Percentiles rank a stretch among this genome's conserved stretches.
Conservation (phyloP, 192 early-diverging fungal genomes). For the Coemansia javaensis region DNA sequence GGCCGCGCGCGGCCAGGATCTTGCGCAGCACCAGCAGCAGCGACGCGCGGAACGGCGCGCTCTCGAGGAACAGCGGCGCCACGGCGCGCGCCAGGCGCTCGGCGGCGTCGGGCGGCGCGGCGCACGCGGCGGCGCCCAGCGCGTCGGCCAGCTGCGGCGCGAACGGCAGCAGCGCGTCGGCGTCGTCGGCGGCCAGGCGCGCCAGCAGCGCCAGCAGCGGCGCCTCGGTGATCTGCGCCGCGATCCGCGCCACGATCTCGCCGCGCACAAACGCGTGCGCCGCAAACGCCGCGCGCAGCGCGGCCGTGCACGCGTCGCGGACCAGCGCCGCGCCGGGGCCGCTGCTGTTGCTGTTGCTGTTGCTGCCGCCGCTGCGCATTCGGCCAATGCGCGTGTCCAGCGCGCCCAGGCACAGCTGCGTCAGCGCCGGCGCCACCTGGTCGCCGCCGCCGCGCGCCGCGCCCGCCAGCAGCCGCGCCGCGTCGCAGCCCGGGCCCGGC, state of each 20-base stretch:
- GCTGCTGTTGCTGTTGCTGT: constrained; percentile 9
- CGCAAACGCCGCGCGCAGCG: constrained; percentile 34
- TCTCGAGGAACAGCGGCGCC: constrained; percentile 51
- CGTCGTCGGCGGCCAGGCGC: constrained; percentile 19
- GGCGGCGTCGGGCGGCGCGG: constrained; percentile 50
- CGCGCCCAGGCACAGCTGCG: constrained; percentile 28
- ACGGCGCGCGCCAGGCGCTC: constrained; percentile 55
- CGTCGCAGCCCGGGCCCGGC: neutral
- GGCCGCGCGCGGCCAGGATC: constrained; percentile 59
- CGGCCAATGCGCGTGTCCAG: constrained; percentile 23
- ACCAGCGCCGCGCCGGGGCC: constrained; percentile 12
- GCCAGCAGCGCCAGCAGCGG: constrained; percentile 20
- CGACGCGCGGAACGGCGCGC: constrained; percentile 56
- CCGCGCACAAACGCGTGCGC: constrained; percentile 62
- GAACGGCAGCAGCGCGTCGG: constrained; percentile 18
- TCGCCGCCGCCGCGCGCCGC: constrained; percentile 44
- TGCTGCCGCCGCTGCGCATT: constrained; percentile 13
- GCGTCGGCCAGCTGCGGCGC: constrained; percentile 57
- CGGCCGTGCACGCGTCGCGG: constrained; percentile 4
- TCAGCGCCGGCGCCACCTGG: constrained; percentile 40
- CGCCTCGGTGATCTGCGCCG: too few relatives aligned
- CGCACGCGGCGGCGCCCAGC: constrained; percentile 62
- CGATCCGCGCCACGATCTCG: constrained; percentile 70
- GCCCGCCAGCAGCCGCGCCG: constrained; percentile 8
- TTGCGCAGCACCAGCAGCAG: constrained; percentile 68